These are phyloP conservation scores for Arachis stenosperma DNA, from an alignment of 306 rosid genomes.

Conservation along the genomic window DNA sequence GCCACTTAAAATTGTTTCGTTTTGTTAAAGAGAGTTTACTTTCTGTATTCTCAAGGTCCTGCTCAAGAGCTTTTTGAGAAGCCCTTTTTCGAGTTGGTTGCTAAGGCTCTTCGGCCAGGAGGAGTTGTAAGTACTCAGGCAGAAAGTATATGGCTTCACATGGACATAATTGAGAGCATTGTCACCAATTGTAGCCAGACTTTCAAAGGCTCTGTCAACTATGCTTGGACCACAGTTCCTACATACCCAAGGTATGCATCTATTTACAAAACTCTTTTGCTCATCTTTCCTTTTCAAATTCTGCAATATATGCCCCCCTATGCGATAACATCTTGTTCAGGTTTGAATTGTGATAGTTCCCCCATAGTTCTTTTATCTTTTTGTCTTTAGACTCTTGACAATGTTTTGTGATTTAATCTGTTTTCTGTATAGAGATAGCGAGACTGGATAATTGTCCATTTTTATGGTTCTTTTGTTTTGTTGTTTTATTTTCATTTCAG, in stretches of 20 bases:
- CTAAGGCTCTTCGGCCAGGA: slow-evolving; percentile 94
- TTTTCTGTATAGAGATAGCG: background rate
- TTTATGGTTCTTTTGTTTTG: background rate
- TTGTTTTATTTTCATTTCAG: slow-evolving; percentile 52
- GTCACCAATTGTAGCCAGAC: slow-evolving; percentile 78
- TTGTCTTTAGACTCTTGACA: background rate
- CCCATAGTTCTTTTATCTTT: slow-evolving; percentile 1
- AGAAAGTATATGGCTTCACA: slow-evolving; percentile 99
- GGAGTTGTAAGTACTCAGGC: slow-evolving; percentile 98
- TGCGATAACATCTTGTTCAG: too few relatives aligned
- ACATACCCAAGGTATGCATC: slow-evolving; percentile 85
- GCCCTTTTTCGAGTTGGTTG: slow-evolving; percentile 82
- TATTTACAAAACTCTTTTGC: too few relatives aligned
- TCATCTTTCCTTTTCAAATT: background rate
- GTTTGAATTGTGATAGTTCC: too few relatives aligned
- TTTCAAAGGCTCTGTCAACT: slow-evolving; percentile 97
- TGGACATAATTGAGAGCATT: slow-evolving; percentile 90
- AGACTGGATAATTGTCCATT: slow-evolving; percentile 12
- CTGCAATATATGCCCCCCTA: background rate
- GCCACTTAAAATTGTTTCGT: background rate
- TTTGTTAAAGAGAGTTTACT: slow-evolving; percentile 25
- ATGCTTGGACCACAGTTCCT: slow-evolving; percentile 99
- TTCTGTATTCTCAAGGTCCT: slow-evolving; percentile 69
- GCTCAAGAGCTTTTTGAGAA: slow-evolving; percentile 98
- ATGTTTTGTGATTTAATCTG: background rate